phyloP scores from a whole-genome alignment of 2,329 filamentous ascomycete species.

The Apiospora sp. region DNA sequence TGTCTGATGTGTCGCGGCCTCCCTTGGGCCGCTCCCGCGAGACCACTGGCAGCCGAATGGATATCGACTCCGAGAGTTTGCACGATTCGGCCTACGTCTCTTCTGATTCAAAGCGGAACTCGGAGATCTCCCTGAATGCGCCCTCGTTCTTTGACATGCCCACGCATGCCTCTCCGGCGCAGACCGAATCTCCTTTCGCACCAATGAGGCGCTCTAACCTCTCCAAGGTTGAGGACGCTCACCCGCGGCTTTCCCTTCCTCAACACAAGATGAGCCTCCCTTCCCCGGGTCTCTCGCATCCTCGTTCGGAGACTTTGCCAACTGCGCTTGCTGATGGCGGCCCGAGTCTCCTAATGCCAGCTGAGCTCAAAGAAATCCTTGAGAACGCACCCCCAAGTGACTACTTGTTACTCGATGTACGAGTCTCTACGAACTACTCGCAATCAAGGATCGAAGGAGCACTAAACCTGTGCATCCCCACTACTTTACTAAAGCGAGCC shows the following conservation, averaged over 20 bases:
- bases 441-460: slow-evolving; percentile 79
- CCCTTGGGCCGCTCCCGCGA: slow-evolving; percentile 35
- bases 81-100: slow-evolving; percentile 64
- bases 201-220: slow-evolving; percentile 42
- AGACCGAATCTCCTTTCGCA: slow-evolving; percentile 45
- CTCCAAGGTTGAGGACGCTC: slow-evolving; percentile 57
- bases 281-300: slow-evolving; percentile 31
- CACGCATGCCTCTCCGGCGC: slow-evolving; percentile 55
- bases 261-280: slow-evolving; percentile 54
- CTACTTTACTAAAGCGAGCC: slow-evolving; percentile 87
- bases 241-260: slow-evolving; percentile 63
- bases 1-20: slow-evolving; percentile 16
- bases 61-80: slow-evolving; percentile 54
- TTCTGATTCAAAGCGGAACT: slow-evolving; percentile 61
- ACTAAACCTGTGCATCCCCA: slow-evolving; percentile 93
- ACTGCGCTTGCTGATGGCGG: slow-evolving; percentile 53
- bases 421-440: slow-evolving; percentile 84
- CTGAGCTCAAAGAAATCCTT: slow-evolving; percentile 65
- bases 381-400: slow-evolving; percentile 48
- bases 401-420: slow-evolving; percentile 81
- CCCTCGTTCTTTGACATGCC: slow-evolving; percentile 51
- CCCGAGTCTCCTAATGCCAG: slow-evolving; percentile 60
- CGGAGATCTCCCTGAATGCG: slow-evolving; percentile 54
- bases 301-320: slow-evolving; percentile 63
- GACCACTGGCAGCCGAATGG: slow-evolving; percentile 44